These are phyloP conservation scores for Leishmania braziliensis DNA, from an alignment of 208 protist species.

Conservation along the genomic window DNA sequence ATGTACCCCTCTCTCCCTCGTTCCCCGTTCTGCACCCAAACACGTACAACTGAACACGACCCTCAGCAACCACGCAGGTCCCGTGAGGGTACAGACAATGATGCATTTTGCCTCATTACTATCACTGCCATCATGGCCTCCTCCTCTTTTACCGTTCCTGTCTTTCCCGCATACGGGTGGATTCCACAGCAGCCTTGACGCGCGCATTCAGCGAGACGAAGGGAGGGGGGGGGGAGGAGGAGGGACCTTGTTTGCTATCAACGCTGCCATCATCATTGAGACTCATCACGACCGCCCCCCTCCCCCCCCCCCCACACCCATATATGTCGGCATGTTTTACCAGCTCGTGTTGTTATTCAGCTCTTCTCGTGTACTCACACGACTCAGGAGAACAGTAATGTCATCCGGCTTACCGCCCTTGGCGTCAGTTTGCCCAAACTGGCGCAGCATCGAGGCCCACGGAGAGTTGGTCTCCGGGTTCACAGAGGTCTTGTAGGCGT, in stretches of 20 bases:
- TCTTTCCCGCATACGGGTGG: background rate
- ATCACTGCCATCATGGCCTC: background rate
- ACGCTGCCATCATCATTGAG: background rate
- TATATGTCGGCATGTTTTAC: conserved; percentile 23
- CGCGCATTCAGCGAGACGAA: background rate
- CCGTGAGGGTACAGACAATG: background rate
- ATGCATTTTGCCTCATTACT: background rate
- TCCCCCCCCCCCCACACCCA: background rate
- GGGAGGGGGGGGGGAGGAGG: background rate
- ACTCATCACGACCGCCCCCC: background rate
- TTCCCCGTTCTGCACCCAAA: background rate
- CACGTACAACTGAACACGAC: background rate
- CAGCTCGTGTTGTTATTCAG: conserved; percentile 63
- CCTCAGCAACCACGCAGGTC: background rate
- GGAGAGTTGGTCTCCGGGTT: conserved; percentile 74
- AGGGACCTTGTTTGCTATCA: background rate
- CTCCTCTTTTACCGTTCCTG: background rate
- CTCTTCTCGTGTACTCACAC: conserved; percentile 82
- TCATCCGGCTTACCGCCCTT: conserved; percentile 92
- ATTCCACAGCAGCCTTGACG: background rate
- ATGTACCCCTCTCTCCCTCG: background rate
- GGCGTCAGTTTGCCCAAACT: conserved; percentile 68
- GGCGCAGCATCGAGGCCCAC: conserved; percentile 83
- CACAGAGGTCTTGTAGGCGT: conserved; percentile 78
- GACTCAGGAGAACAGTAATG: conserved; percentile 88